A percentile compares a stretch with the other conserved stretches of the same genome.
Conservation (phyloP, 2,329 filamentous ascomycete genomes). For the Teratosphaeria epicoccoides region DNA sequence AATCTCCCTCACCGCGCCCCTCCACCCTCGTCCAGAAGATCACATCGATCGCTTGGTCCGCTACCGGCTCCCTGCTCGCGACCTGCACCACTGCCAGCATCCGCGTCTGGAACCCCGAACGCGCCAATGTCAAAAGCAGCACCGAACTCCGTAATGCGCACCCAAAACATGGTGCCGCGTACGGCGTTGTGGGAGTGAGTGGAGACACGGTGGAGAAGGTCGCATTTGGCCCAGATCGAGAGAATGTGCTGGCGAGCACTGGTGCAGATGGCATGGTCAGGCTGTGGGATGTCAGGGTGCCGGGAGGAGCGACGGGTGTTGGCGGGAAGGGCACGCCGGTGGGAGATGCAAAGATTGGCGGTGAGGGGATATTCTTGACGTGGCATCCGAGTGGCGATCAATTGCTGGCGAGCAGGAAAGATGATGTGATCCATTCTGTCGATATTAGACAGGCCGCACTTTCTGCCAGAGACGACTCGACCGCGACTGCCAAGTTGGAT, state of each 20-base stretch:
- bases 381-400: conserved; percentile 64
- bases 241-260: conserved; percentile 65
- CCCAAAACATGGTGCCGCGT: conserved; percentile 10
- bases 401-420: conserved; percentile 64
- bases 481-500: not conserved
- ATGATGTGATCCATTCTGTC: conserved; percentile 30
- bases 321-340: conserved; percentile 28
- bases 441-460: conserved; percentile 9
- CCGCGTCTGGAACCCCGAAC: conserved; percentile 73
- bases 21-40: conserved; percentile 23
- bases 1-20: conserved; percentile 24
- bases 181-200: conserved; percentile 39
- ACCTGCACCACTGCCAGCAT: conserved; percentile 64
- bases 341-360: conserved; percentile 47
- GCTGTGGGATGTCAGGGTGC: conserved; percentile 63
- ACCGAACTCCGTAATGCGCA: conserved; percentile 53
- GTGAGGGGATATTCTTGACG: conserved; percentile 38
- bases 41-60: conserved; percentile 60
- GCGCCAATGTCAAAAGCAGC: conserved; percentile 60
- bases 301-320: conserved; percentile 36
- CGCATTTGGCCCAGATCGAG: conserved; percentile 65
- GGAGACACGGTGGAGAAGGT: conserved; percentile 59
- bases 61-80: conserved; percentile 70
- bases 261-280: conserved; percentile 63
- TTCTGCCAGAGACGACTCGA: not conserved